Evolutionary conservation across 2,329 filamentous ascomycete species (phyloP).

Genomic region (Eutypella sp.): DNA sequence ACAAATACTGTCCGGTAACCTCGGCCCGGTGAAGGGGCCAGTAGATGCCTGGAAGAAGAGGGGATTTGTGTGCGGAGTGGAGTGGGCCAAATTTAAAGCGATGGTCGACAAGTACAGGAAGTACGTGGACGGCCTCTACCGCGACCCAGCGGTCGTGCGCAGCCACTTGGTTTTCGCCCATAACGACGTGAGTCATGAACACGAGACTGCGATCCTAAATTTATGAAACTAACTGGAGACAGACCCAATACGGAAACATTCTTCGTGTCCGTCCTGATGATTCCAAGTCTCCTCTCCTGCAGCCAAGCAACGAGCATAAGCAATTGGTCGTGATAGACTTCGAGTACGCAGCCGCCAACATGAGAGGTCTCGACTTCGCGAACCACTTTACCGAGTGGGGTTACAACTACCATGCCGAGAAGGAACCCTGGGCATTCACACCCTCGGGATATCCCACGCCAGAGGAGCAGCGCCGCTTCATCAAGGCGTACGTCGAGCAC

Average conservation of each 20-base stretch:
- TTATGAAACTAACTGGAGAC: slow-evolving; percentile 5
- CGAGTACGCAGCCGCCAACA: slow-evolving; percentile 90
- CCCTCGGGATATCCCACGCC: slow-evolving; percentile 66
- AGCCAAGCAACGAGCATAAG: slow-evolving; percentile 90
- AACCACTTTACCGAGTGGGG: slow-evolving; percentile 99
- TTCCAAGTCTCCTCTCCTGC: slow-evolving; percentile 78
- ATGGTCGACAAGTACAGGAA: slow-evolving; percentile 72
- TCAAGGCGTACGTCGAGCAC: slow-evolving; percentile 83
- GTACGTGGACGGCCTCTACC: slow-evolving; percentile 69
- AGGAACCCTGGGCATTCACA: slow-evolving; percentile 62
- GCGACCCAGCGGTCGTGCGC: slow-evolving; percentile 60
- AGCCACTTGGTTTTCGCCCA: slow-evolving; percentile 88
- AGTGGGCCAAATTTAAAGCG: slow-evolving; percentile 73
- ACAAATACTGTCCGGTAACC: slow-evolving; percentile 48
- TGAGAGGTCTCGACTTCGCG: slow-evolving; percentile 83
- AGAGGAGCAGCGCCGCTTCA: slow-evolving; percentile 79
- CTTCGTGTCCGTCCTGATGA: slow-evolving; percentile 64
- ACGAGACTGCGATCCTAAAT: background rate
- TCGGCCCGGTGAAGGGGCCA: slow-evolving; percentile 21
- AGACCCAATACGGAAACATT: slow-evolving; percentile 99
- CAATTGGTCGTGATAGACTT: slow-evolving; percentile 97
- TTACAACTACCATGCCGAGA: slow-evolving; percentile 87
- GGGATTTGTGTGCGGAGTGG: slow-evolving; percentile 76
- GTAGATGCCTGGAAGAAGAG: slow-evolving; percentile 58
- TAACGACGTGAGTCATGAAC: slow-evolving; percentile 88